phyloP scores from a whole-genome alignment of 2,329 filamentous ascomycete species.

The Furcasterigmium sp. region DNA sequence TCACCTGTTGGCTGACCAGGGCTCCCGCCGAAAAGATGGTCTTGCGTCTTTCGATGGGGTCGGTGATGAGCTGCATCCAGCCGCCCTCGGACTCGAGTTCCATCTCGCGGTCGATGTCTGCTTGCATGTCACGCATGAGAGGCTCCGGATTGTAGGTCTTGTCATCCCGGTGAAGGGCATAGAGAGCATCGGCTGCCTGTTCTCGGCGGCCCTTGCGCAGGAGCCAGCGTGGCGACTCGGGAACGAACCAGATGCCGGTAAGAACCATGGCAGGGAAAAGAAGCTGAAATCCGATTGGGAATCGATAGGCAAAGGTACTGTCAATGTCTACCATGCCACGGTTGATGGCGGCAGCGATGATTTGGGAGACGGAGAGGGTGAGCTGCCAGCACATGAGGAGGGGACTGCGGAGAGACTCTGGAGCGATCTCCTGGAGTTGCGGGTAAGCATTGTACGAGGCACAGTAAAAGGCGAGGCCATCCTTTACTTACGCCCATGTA shows the following conservation, averaged over 20 bases:
- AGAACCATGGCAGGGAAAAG: too few species aligned
- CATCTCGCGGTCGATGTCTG: constrained; percentile 30
- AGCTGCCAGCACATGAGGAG: constrained; percentile 34
- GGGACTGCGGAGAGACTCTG: constrained; percentile 20
- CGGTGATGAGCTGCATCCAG: constrained; percentile 28
- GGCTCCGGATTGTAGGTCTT: constrained; percentile 15
- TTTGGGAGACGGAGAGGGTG: constrained; percentile 26
- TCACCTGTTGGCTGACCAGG: constrained; percentile 41
- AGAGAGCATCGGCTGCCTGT: constrained; percentile 26
- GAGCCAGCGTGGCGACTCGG: constrained; percentile 24
- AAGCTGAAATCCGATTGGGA: constrained; percentile 24
- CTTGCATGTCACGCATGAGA: constrained; percentile 31
- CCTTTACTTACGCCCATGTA: constrained; percentile 29
- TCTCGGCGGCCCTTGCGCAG: constrained; percentile 17
- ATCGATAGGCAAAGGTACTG: constrained; percentile 23
- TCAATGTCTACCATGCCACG: constrained; percentile 7
- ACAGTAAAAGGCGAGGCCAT: too few species aligned
- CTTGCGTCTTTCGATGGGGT: constrained; percentile 41
- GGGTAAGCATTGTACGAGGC: too few species aligned
- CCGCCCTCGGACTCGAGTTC: constrained; percentile 11
- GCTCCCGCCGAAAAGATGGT: constrained; percentile 37
- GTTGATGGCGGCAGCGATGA: constrained; percentile 25
- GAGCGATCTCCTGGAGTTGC: constrained; percentile 11
- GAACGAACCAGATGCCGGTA: constrained; percentile 18
- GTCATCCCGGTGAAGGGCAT: constrained; percentile 33